phyloP scores from a whole-genome alignment of 352 stramenopile species.

The Globisporangium camurandrum region DNA sequence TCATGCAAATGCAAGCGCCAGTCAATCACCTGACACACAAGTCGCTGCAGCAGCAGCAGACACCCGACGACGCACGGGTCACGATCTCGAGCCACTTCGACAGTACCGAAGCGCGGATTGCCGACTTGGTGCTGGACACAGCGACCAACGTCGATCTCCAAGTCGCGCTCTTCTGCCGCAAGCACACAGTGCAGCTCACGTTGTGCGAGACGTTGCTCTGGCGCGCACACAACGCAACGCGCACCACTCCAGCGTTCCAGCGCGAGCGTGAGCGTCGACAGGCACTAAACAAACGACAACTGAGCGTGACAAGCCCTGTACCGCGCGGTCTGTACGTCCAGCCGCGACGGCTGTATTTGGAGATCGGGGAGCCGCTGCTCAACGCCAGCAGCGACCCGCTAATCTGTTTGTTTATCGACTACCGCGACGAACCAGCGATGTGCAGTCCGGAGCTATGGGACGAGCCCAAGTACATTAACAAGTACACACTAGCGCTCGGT shows the following conservation, averaged over 20 bases:
- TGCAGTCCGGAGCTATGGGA: constrained; percentile 23
- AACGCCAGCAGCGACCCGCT: constrained; percentile 15
- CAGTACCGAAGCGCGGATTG: constrained; percentile 11
- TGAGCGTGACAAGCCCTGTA: constrained; percentile 24
- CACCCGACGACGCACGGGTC: not conserved
- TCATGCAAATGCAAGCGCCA: too few species aligned
- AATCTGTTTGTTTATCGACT: constrained; percentile 34
- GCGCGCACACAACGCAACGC: constrained; percentile 13
- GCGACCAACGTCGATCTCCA: constrained; percentile 29
- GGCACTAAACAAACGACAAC: not conserved
- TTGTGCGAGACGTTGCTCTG: constrained; percentile 30
- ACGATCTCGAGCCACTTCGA: too few species aligned
- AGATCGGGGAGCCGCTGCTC: constrained; percentile 23
- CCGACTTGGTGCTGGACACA: constrained; percentile 11
- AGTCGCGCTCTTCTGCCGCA: constrained; percentile 27
- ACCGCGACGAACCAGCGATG: constrained; percentile 9
- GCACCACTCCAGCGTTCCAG: constrained; percentile 12
- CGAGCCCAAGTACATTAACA: constrained; percentile 27
- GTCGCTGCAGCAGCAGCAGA: not conserved
- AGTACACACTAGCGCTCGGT: constrained; percentile 12
- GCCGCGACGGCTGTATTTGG: constrained; percentile 34
- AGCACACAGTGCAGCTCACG: constrained; percentile 12
- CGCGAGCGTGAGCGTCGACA: too few species aligned
- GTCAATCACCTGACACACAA: not conserved
- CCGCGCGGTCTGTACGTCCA: constrained; percentile 20